phyloP scores from a whole-genome alignment of 2,329 filamentous ascomycete species.

The Metarhizium rileyi region DNA sequence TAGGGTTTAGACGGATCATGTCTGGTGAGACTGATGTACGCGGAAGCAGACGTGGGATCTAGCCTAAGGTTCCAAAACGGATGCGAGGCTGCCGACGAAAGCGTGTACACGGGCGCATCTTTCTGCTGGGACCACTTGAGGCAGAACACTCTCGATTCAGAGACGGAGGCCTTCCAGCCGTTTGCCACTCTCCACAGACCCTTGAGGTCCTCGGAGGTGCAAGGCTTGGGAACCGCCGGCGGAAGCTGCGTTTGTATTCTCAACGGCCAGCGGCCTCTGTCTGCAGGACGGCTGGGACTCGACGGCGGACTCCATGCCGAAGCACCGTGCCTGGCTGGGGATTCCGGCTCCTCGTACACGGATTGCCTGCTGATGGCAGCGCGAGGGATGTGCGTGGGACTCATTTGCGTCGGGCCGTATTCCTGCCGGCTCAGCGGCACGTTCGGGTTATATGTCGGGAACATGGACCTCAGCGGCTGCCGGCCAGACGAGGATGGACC shows the following conservation, averaged over 20 bases:
- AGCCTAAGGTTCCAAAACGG: conserved; percentile 59
- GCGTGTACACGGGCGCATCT: conserved; percentile 56
- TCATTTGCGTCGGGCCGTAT: conserved; percentile 59
- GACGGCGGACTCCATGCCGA: conserved; percentile 8
- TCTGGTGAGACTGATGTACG: conserved; percentile 47
- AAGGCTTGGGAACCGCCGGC: conserved; percentile 37
- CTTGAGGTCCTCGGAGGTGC: conserved; percentile 51
- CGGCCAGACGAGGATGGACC: conserved; percentile 23
- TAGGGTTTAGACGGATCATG: conserved; percentile 51
- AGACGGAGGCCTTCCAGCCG: conserved; percentile 54
- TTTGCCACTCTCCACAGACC: conserved; percentile 61
- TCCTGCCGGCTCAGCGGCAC: conserved; percentile 57
- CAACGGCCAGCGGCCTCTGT: conserved; percentile 15
- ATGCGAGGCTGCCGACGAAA: conserved; percentile 46
- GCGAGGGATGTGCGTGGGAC: conserved; percentile 52
- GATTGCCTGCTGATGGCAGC: conserved; percentile 56
- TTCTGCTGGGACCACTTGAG: conserved; percentile 44
- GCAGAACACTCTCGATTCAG: conserved; percentile 50
- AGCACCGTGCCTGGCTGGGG: background rate
- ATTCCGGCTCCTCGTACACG: conserved; percentile 30
- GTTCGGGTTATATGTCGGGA: conserved; percentile 62
- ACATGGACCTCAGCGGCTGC: conserved; percentile 55
- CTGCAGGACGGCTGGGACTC: conserved; percentile 15
- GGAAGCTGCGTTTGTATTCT: conserved; percentile 27
- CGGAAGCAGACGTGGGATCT: conserved; percentile 54